Conservation (phyloP, 2,329 filamentous ascomycete species). For the Botrytis fragariae region DNA sequence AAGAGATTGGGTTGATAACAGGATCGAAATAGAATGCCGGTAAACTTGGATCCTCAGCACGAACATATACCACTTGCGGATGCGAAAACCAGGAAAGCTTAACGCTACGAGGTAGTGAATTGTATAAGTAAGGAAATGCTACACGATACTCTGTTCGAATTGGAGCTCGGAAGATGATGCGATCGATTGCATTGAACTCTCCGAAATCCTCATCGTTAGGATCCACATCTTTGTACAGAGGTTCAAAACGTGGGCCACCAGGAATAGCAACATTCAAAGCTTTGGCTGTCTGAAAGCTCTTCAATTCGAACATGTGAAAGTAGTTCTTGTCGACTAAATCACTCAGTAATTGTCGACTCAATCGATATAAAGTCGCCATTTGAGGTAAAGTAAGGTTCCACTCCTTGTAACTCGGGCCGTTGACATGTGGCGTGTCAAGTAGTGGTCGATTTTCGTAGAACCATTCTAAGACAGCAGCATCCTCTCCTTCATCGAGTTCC, state of each 20-base stretch:
- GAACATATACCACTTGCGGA: constrained; percentile 88
- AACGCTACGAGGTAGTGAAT: constrained; percentile 91
- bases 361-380: constrained; percentile 91
- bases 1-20: constrained; percentile 97
- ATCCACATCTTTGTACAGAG: constrained; percentile 96
- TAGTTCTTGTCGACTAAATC: constrained; percentile 96
- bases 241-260: constrained; percentile 95
- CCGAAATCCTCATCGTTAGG: constrained; percentile 99
- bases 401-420: constrained; percentile 91
- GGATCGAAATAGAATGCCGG: constrained; percentile 98
- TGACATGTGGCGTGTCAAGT: constrained; percentile 87
- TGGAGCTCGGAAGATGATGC: constrained; percentile 95
- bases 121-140: constrained; percentile 92
- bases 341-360: constrained; percentile 86
- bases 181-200: constrained; percentile 98
- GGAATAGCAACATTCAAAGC: constrained; percentile 95
- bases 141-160: constrained; percentile 96
- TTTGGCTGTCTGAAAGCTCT: constrained; percentile 94
- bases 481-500: constrained; percentile 93
- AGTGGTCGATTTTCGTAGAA: constrained; percentile 94
- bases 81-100: constrained; percentile 91
- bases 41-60: constrained; percentile 81
- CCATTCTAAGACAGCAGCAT: constrained; percentile 90
- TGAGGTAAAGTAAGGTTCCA: constrained; percentile 94
- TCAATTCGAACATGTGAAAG: constrained; percentile 93